Conservation (phyloP, 1,284 basidiomycete genomes). For the Pterulicium gracile region DNA sequence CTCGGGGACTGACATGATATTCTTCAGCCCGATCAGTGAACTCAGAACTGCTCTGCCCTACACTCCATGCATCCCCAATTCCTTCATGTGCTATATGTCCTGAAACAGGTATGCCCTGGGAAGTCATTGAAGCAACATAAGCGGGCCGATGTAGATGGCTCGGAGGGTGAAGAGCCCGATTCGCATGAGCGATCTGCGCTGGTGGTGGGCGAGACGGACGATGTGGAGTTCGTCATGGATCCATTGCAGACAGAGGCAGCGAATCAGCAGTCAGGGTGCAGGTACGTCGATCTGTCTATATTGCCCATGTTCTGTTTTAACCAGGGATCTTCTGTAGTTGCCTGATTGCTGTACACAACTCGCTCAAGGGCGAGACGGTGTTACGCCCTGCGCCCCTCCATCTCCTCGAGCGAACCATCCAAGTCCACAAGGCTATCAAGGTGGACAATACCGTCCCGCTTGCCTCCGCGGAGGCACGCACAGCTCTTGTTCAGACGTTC, state of each 20-base stretch:
- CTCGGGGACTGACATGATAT: not conserved
- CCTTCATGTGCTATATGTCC: slow-evolving; percentile 49
- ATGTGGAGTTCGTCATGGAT: slow-evolving; percentile 53
- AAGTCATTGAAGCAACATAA: slow-evolving; percentile 10
- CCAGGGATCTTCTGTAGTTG: slow-evolving; percentile 40
- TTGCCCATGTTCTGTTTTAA: no score
- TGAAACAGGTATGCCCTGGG: no score
- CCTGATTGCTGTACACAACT: slow-evolving; percentile 61
- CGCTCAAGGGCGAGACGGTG: slow-evolving; percentile 54
- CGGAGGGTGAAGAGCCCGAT: not conserved
- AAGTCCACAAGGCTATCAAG: slow-evolving; percentile 65
- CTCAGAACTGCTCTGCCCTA: slow-evolving; percentile 67
- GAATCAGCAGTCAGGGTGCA: slow-evolving; percentile 41
- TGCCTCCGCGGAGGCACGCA: slow-evolving; percentile 55
- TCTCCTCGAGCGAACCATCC: slow-evolving; percentile 69
- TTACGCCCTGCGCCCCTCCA: slow-evolving; percentile 69
- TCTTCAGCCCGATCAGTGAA: no score
- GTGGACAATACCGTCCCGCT: slow-evolving; percentile 35
- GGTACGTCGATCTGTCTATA: slow-evolving; percentile 38
- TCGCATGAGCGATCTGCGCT: slow-evolving; percentile 15
- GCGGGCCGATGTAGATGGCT: slow-evolving; percentile 18
- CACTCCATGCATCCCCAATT: slow-evolving; percentile 47
- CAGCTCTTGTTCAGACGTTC: slow-evolving; percentile 80
- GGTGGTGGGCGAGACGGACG: slow-evolving; percentile 35
- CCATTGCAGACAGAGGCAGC: slow-evolving; percentile 49